phyloP scores from a whole-genome alignment of 495 filamentous ascomycete genomes.

The Viridothelium virens region DNA sequence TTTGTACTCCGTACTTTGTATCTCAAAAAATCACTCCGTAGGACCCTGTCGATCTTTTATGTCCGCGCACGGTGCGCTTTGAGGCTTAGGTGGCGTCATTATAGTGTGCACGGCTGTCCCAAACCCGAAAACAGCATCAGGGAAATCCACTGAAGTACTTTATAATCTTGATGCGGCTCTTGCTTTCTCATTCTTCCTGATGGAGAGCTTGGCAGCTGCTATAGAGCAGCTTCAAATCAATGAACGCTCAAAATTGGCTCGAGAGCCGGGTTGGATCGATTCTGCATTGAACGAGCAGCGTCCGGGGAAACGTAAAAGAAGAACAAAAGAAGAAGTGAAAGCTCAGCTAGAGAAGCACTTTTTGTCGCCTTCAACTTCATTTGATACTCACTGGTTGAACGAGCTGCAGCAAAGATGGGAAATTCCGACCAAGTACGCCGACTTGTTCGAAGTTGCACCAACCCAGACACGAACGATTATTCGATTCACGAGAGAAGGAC shows the following conservation, averaged over 20 bases:
- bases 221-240: slow-evolving; percentile 6
- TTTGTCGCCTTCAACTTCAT: slow-evolving; percentile 65
- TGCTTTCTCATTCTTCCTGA: not conserved
- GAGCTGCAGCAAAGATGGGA: slow-evolving; percentile 88
- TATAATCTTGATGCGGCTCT: not conserved
- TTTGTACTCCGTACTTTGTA: no score
- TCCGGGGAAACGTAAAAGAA: slow-evolving; percentile 52
- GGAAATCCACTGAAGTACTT: no score
- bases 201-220: slow-evolving; percentile 9
- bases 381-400: slow-evolving; percentile 79
- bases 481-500: slow-evolving; percentile 82
- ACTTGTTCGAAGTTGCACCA: slow-evolving; percentile 77
- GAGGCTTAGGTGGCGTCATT: not conserved
- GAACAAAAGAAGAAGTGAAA: slow-evolving; percentile 52
- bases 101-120: not conserved
- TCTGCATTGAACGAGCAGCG: slow-evolving; percentile 40
- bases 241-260: not conserved
- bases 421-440: slow-evolving; percentile 60
- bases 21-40: not conserved
- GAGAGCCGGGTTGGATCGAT: slow-evolving; percentile 38
- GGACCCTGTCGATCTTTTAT: not conserved
- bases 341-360: slow-evolving; percentile 67
- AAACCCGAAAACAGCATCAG: no score
- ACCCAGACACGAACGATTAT: slow-evolving; percentile 90
- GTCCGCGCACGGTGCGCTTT: not conserved